These are phyloP conservation scores for Dendrobium chrysotoxum DNA, from an alignment of 106 monocot genomes.

Conservation along the genomic window DNA sequence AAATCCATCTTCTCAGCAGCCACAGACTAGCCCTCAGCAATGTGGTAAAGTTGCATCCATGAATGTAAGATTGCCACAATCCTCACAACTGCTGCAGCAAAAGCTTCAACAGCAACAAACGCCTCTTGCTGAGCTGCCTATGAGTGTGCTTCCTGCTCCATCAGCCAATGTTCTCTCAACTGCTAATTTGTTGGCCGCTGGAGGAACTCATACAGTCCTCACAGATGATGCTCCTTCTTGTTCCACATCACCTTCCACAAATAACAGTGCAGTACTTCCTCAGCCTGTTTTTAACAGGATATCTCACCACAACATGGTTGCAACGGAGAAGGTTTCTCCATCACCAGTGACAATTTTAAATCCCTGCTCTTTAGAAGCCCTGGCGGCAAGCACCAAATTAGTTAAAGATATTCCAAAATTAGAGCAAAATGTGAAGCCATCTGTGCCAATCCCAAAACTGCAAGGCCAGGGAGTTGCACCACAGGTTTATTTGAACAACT, in stretches of 20 bases:
- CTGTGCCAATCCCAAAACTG: slow-evolving; percentile 28
- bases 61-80: slow-evolving; percentile 15
- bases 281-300: slow-evolving; percentile 34
- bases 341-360: slow-evolving; percentile 27
- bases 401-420: slow-evolving; percentile 41
- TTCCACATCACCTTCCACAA: slow-evolving; percentile 61
- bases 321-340: slow-evolving; percentile 30
- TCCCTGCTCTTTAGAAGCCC: slow-evolving; percentile 34
- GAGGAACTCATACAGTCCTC: slow-evolving; percentile 29
- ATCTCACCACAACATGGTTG: slow-evolving; percentile 12
- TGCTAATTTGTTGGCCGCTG: slow-evolving; percentile 34
- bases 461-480: slow-evolving; percentile 29
- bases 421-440: slow-evolving; percentile 41
- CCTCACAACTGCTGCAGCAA: slow-evolving; percentile 28
- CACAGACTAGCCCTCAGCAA: slow-evolving; percentile 27
- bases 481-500: slow-evolving; percentile 33
- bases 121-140: slow-evolving; percentile 26
- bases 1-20: slow-evolving; percentile 37
- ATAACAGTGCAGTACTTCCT: slow-evolving; percentile 40
- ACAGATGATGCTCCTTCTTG: slow-evolving; percentile 71
- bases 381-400: slow-evolving; percentile 11
- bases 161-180: slow-evolving; percentile 17
- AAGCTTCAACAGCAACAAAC: slow-evolving; percentile 51
- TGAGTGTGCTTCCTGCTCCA: slow-evolving; percentile 16
- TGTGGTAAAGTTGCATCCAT: slow-evolving; percentile 18